These are phyloP conservation scores for Pestalotiopsis sp. DNA, from an alignment of 2,329 filamentous ascomycete species.

Conservation along the genomic window DNA sequence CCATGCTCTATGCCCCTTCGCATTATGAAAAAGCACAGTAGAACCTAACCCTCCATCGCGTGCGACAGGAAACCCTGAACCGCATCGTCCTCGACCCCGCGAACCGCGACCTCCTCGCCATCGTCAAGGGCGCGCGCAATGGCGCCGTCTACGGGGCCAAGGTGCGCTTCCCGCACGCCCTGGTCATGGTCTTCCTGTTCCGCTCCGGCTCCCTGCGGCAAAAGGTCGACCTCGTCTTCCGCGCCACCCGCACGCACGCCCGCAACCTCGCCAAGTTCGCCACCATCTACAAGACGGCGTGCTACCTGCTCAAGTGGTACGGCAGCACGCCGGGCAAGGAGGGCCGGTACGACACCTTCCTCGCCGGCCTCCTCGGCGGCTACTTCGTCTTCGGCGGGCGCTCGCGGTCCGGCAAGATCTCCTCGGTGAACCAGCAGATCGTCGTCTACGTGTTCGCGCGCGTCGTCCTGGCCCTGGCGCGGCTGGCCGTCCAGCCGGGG, in stretches of 20 bases:
- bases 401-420: conserved; percentile 67
- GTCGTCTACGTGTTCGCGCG: conserved; percentile 97
- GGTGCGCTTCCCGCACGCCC: conserved; percentile 95
- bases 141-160: conserved; percentile 95
- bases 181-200: conserved; percentile 98
- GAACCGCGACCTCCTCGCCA: conserved; percentile 80
- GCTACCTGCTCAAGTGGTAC: conserved; percentile 71
- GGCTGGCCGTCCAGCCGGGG: conserved; percentile 72
- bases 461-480: conserved; percentile 81
- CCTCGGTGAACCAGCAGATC: conserved; percentile 91
- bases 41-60: not conserved
- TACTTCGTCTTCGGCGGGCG: conserved; percentile 85
- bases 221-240: conserved; percentile 75
- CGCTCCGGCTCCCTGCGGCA: conserved; percentile 83
- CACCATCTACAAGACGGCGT: conserved; percentile 81
- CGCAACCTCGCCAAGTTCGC: conserved; percentile 91
- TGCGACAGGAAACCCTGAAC: conserved; percentile 53
- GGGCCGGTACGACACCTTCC: conserved; percentile 74
- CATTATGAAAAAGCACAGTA: not conserved
- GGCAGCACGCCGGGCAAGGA: conserved; percentile 61
- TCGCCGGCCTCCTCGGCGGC: conserved; percentile 84
- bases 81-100: conserved; percentile 77
- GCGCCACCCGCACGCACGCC: conserved; percentile 87
- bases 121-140: conserved; percentile 94
- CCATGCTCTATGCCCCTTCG: not conserved